Percentiles rank a stretch among this genome's conserved stretches.
Evolutionary conservation across 2,329 filamentous ascomycete genomes (phyloP).

Genomic region (Ophiostoma sp.): DNA sequence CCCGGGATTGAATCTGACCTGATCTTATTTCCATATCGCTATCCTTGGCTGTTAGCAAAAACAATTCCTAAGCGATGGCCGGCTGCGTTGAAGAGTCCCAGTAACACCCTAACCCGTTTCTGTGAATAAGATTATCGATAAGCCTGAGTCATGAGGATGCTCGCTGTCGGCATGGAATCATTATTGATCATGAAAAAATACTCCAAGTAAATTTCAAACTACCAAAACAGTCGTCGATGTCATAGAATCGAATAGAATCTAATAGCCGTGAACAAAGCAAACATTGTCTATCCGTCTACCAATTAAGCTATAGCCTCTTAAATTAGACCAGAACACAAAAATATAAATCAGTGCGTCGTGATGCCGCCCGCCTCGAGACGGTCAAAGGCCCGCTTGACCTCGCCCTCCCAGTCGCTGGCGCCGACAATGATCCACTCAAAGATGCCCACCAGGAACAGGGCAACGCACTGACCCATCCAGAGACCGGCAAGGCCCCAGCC

Average conservation of each 20-base stretch:
- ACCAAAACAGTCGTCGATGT: too few species aligned
- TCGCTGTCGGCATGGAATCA: too few species aligned
- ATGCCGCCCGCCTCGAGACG: conserved; percentile 54
- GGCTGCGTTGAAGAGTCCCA: not conserved
- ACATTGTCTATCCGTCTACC: not conserved
- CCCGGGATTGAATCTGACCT: not conserved
- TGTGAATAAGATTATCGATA: not conserved
- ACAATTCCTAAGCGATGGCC: not conserved
- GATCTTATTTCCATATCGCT: not conserved
- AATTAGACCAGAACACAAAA: too few species aligned
- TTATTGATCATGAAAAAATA: too few species aligned
- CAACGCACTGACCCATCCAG: conserved; percentile 79
- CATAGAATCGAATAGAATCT: too few species aligned
- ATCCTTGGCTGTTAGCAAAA: not conserved
- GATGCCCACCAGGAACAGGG: conserved; percentile 71
- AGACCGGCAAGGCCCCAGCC: conserved; percentile 76
- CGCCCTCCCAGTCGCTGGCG: conserved; percentile 68
- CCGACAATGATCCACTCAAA: conserved; percentile 77
- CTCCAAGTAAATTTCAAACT: too few species aligned
- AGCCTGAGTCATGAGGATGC: not conserved
- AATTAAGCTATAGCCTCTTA: too few species aligned
- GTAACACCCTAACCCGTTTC: not conserved
- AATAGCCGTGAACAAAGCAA: not conserved
- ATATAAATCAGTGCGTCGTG: conserved; percentile 3
- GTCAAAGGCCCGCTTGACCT: conserved; percentile 65